Conservation (phyloP, 2,329 filamentous ascomycete genomes). For the Fusarium euwallaceae region DNA sequence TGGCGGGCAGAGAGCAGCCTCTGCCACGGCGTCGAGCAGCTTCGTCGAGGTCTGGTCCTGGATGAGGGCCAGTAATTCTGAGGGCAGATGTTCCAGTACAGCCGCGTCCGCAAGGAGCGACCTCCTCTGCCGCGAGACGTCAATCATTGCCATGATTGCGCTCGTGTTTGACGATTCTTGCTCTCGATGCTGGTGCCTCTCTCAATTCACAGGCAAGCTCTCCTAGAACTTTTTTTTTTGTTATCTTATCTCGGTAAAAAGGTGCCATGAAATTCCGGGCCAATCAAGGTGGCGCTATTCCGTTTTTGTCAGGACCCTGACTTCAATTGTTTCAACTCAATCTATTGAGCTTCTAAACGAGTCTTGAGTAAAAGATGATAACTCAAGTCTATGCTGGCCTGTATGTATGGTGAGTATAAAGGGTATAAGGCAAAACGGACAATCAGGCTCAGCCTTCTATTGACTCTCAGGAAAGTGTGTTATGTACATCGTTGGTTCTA, state of each 20-base stretch:
- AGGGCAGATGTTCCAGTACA: slow-evolving; percentile 72
- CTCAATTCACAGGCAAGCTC: slow-evolving; percentile 43
- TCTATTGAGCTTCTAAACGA: neutral
- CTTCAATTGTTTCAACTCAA: neutral
- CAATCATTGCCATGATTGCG: slow-evolving; percentile 67
- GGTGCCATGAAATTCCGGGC: slow-evolving; percentile 54
- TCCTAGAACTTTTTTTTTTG: slow-evolving; percentile 55
- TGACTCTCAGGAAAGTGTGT: too few relatives aligned
- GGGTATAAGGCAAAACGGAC: too few relatives aligned
- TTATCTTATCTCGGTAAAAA: slow-evolving; percentile 49
- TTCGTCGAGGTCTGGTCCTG: slow-evolving; percentile 71
- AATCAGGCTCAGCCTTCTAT: too few relatives aligned
- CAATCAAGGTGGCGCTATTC: slow-evolving; percentile 47
- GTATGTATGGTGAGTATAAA: too few relatives aligned
- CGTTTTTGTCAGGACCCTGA: slow-evolving; percentile 18
- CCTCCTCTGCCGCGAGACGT: slow-evolving; percentile 67
- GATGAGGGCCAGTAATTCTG: slow-evolving; percentile 77
- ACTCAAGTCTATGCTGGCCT: too few relatives aligned
- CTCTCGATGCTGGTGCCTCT: slow-evolving; percentile 45
- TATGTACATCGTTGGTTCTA: too few relatives aligned
- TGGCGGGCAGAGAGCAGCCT: slow-evolving; percentile 75
- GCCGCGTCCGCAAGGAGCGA: slow-evolving; percentile 68
- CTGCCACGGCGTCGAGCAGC: slow-evolving; percentile 79
- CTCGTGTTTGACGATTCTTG: slow-evolving; percentile 46
- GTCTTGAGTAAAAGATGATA: neutral